Percentiles rank a stretch among this genome's conserved stretches.
phyloP scores from a whole-genome alignment of 2,329 filamentous ascomycete species.

The Cordyceps fumosorosea region DNA sequence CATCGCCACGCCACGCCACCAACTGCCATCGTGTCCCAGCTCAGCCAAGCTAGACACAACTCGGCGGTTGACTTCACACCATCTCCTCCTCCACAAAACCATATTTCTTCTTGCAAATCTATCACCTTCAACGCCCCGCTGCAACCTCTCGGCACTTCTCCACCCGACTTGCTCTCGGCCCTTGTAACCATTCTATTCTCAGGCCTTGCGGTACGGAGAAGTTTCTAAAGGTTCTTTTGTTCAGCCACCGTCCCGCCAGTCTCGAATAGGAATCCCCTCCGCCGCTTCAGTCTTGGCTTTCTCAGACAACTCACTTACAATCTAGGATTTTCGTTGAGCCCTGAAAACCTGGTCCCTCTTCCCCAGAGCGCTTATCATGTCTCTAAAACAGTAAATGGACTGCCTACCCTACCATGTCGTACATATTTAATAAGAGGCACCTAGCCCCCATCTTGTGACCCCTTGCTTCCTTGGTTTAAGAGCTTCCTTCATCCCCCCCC shows the following conservation, averaged over 20 bases:
- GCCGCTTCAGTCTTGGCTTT: conserved; percentile 18
- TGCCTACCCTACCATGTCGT: neutral
- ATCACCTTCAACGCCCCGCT: neutral
- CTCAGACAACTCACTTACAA: neutral
- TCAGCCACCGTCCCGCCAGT: conserved; percentile 13
- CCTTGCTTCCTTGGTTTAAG: neutral
- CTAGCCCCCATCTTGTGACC: neutral
- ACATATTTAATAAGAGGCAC: conserved; percentile 6
- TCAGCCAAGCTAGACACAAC: neutral
- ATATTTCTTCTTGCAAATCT: conserved; percentile 3
- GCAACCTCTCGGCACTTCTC: conserved; percentile 3
- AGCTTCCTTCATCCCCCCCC: neutral
- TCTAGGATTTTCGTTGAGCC: neutral
- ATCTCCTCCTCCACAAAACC: conserved; percentile 6
- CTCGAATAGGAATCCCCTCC: conserved; percentile 19
- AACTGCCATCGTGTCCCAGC: neutral
- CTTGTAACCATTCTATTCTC: neutral
- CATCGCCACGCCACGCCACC: neutral
- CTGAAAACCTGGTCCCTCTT: conserved; percentile 1
- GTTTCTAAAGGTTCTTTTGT: conserved; percentile 17
- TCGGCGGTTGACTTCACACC: neutral
- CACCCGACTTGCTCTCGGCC: neutral
- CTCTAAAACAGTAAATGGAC: neutral
- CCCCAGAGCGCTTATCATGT: conserved; percentile 9
- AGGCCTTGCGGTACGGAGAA: neutral